Evolutionary conservation across 2,329 filamentous ascomycete genomes (phyloP), one percentile per base, ranked within the genome.

Genomic region (Scedosporium minutisporum): DNA sequence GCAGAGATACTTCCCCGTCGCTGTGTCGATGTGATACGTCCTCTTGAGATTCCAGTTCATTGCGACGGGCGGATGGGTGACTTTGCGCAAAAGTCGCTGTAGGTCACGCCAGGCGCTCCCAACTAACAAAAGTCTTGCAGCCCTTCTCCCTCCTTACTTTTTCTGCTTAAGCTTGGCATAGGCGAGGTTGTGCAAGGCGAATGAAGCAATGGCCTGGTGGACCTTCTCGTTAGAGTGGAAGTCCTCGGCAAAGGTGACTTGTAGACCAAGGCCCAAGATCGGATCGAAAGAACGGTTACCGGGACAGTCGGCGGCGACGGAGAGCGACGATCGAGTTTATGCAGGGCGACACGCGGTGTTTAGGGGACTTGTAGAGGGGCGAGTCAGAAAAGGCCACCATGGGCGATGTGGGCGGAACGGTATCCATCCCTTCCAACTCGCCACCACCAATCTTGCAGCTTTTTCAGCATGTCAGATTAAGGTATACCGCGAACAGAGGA

Each of bases 151-250:
- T 46, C 42, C 23, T 58, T 51, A n/a, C 60, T 60, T 16, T 16
- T n/a, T 4, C 44, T 48, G 44, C 18, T 16, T 21, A n/a, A 21
- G 16, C 44, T 48, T 48, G 18, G 44, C 44, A 7, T 48, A 48
- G 5, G 44, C 44, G 44, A 48, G 44, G 44, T 21, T 48, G 1
- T 48, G 44, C 14, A 70, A 63, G 9, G 71, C 69, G 58, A 67
- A 71, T 5, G 71, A 65, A 0, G 71, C 71, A 4, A 73, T 72
- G 51, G 64, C 65, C 23, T 68, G 55, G 65, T 72, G 69, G 46
- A 69, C 69, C 9, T 42, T 57, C 46, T 65, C 61, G 65, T 73
- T 75, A 10, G 73, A 72, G 63, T 75, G 73, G 64, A 76, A 75
- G 58, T 68, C 68, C 29, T 65, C 66, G 7, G 67, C 69, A 58